These are phyloP conservation scores for Vachellia collinsii DNA, from an alignment of 306 rosid genomes.

Conservation along the genomic window DNA sequence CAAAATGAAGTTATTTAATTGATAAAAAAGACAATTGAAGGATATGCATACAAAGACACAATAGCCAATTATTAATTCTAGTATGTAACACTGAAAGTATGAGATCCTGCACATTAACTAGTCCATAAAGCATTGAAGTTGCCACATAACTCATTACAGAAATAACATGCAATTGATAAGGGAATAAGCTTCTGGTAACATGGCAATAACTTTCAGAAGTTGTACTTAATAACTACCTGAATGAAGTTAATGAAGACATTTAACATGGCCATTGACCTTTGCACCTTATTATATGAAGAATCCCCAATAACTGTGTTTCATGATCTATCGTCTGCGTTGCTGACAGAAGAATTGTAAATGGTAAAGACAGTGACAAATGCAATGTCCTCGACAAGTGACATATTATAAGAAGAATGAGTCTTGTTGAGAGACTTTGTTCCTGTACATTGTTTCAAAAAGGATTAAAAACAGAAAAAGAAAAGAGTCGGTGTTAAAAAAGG, in stretches of 20 bases:
- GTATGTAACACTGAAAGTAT: too few relatives aligned
- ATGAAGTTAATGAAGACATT: slow-evolving; percentile 74
- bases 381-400: slow-evolving; percentile 44
- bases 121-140: neutral
- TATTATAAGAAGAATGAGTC: slow-evolving; percentile 46
- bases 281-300: slow-evolving; percentile 63
- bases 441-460: slow-evolving; percentile 32
- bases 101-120: too few relatives aligned
- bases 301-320: slow-evolving; percentile 64
- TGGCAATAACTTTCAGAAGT: slow-evolving; percentile 6
- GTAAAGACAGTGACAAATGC: slow-evolving; percentile 80
- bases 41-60: neutral
- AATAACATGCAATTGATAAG: slow-evolving; percentile 29
- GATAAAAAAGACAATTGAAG: neutral
- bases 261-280: slow-evolving; percentile 79
- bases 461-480: neutral
- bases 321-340: slow-evolving; percentile 47
- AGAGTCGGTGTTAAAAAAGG: neutral
- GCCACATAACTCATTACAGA: slow-evolving; percentile 26
- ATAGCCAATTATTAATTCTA: too few relatives aligned
- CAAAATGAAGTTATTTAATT: neutral
- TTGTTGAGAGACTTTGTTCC: slow-evolving; percentile 79
- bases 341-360: slow-evolving; percentile 62
- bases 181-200: slow-evolving; percentile 1
- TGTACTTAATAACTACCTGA: slow-evolving; percentile 55